Evolutionary conservation across 495 filamentous ascomycete species (phyloP), one percentile per base, ranked within the genome.

Genomic region (Staphylotrichum longicolle): DNA sequence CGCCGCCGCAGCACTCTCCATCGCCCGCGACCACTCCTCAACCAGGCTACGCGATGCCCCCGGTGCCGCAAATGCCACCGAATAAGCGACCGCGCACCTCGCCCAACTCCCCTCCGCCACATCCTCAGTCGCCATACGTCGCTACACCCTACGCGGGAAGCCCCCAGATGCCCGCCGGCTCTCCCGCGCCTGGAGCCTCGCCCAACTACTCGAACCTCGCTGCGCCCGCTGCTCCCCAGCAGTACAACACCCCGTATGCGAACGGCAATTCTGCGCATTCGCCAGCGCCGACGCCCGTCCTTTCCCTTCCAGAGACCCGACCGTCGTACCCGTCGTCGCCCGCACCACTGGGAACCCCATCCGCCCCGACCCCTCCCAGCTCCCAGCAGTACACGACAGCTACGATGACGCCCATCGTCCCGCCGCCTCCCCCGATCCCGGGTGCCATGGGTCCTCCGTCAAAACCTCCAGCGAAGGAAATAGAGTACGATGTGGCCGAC

Each of bases 361-460:
- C 66, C 63, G 59, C 66, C 5, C 58, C 72, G 60, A 46, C 56
- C 12, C 46, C 57, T 11, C 54, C 53, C 8, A 50, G 8, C 15
- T 39, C 54, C 7, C 68, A 68, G 48, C 68, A 69, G 58, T 79
- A 78, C 52, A 77, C 75, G 7, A 75, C 63, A 10, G 77, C 77
- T 14, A 73, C 68, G 14, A 75, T 79, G 68, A 69, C 73, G 6
- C 67, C 71, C 4, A 66, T 67, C 3, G 72, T 46, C 9, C 66
- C 63, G n/a, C 54, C 70, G n/a, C 56, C 45, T 10, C 60, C 68
- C 11, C 61, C 70, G 11, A 65, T 66, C 4, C 68, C 72, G 5
- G 76, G 77, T 49, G 78, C 82, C 15, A 96, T 96, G 92, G 89
- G 89, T 0, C 92, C 92, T 15, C 92, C 92, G 1, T 86, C 85